Evolutionary conservation across 441 rosid genomes (phyloP), one percentile per base, ranked within the genome.

Genomic region (Erodium trifolium): DNA sequence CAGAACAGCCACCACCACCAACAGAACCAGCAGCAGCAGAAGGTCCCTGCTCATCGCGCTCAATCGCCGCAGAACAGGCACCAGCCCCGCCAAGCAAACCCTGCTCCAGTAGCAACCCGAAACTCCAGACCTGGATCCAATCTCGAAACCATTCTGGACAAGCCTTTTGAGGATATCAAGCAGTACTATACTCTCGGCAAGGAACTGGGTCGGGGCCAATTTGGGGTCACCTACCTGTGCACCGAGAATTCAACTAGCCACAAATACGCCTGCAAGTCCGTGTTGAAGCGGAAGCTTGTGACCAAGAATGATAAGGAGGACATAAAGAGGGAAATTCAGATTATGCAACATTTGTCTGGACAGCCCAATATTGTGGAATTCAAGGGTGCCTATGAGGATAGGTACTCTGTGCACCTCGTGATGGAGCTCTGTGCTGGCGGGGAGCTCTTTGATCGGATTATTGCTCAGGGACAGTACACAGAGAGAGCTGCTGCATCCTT

Each of bases 351-450:
- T 65, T 77, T 93, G 78, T 88, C 95, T 66, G 97, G 97, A 63
- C 96, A 93, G 72, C 91, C 87, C 31, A 88, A 88, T 68, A 85
- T 89, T 72, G 98, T 93, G 71, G 95, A 91, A 71, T 87, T 91
- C 55, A 85, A 76, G 78, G 96, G 93, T 75, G 90, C 93, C 70
- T 89, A 79, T 78, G 98, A 91, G 80, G 98, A 91, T 65, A 82
- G 85, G 76, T 87, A 85, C 70, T 85, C 91, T 65, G 93, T 91
- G 70, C 96, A 93, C 80, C 82, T 93, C 43, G 93, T 91, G 37
- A 93, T 93, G 98, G 98, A 93, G 82, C 88, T 93, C 71, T 93
- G 98, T 18, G 96, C 94, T 70, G 98, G 98, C 0, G 97, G 98
- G 4, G 98, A 93, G 85, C 91, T 93, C 31, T 93, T 93, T 74